Percentiles rank a stretch among this genome's conserved stretches.
These are phyloP conservation scores for Diutina sp. DNA, from an alignment of 1,139 yeast species.

Conservation along the genomic window DNA sequence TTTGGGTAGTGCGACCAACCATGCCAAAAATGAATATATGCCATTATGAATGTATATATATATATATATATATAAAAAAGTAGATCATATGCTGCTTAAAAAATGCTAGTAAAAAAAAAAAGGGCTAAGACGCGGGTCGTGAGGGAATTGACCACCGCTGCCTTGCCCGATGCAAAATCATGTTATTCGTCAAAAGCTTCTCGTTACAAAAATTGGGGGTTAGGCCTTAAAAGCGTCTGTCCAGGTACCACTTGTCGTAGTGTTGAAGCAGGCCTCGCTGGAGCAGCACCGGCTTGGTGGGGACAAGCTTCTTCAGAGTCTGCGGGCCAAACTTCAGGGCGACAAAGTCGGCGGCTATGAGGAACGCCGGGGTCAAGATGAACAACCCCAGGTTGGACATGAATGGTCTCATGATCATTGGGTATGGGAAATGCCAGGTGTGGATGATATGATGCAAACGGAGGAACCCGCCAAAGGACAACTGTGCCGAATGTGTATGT, in stretches of 20 bases:
- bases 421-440: not conserved
- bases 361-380: constrained; percentile 1
- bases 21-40: not conserved
- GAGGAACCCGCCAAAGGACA: not conserved
- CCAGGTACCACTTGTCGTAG: constrained; percentile 1
- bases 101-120: not conserved
- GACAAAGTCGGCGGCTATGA: constrained; percentile 1
- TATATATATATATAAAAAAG: no score
- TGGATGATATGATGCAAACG: not conserved
- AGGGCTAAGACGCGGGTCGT: not conserved
- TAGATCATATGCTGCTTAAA: not conserved
- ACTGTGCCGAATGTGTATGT: no score
- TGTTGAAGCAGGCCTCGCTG: not conserved
- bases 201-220: not conserved
- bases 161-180: not conserved
- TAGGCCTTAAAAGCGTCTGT: not conserved
- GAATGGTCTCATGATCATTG: not conserved
- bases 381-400: constrained; percentile 2
- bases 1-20: not conserved
- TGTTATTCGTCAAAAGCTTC: not conserved
- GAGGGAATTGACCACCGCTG: not conserved
- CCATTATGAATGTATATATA: not conserved
- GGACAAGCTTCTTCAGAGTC: not conserved
- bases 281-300: constrained; percentile 1
- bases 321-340: not conserved